Evolutionary conservation across 1,284 basidiomycete genomes (phyloP).

Genomic region (Vanrija pseudolonga): DNA sequence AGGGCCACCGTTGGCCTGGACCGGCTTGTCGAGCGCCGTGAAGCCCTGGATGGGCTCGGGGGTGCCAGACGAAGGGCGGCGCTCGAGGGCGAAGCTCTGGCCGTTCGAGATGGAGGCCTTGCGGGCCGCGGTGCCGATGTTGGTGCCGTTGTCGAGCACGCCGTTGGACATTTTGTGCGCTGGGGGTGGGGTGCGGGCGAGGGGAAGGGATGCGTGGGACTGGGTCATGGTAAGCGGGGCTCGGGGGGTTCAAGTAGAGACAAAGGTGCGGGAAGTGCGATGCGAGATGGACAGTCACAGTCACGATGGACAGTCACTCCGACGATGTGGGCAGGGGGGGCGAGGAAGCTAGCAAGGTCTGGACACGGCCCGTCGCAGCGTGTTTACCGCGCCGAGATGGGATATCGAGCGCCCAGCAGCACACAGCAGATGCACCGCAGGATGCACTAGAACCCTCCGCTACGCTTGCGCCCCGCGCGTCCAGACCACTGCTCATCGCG

Average conservation of each 20-base stretch:
- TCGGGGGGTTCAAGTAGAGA: too few species aligned
- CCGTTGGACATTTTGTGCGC: constrained; percentile 5
- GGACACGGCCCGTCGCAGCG: too few species aligned
- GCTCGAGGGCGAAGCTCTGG: constrained; percentile 7
- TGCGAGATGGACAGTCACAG: background rate
- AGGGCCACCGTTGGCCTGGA: background rate
- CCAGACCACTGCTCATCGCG: too few species aligned
- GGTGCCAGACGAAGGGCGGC: constrained; percentile 2
- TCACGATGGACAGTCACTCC: too few species aligned
- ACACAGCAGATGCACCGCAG: too few species aligned
- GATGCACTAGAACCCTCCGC: too few species aligned
- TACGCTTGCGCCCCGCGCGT: too few species aligned
- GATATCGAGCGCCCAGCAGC: too few species aligned
- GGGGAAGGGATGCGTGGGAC: background rate
- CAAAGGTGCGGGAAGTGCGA: background rate
- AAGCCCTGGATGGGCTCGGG: background rate
- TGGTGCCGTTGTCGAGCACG: constrained; percentile 44
- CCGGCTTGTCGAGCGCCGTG: background rate
- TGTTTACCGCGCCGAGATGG: too few species aligned
- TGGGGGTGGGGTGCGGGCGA: background rate
- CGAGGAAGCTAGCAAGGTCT: too few species aligned
- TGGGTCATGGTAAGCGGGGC: background rate
- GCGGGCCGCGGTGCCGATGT: constrained; percentile 35
- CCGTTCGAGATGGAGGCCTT: constrained; percentile 26
- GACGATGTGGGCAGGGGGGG: too few species aligned